Conservation (phyloP, 1,139 yeast species). For the Lizanozyma gosingica region DNA sequence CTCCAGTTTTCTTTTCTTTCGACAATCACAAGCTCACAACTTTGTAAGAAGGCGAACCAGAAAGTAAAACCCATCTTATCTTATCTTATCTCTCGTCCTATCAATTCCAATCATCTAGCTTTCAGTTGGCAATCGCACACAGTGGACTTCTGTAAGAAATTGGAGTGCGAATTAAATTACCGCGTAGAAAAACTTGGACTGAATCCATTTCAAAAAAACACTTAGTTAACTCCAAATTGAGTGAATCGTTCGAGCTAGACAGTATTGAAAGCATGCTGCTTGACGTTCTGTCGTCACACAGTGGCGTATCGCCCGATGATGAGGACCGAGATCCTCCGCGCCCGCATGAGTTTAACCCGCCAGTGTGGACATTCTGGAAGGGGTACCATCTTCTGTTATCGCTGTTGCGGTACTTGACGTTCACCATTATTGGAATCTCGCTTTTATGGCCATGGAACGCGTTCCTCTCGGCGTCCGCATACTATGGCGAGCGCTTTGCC, state of each 20-base stretch:
- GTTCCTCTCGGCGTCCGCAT: constrained; percentile 76
- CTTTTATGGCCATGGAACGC: constrained; percentile 97
- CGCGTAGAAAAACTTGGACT: no score
- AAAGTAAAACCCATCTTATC: no score
- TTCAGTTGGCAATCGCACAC: no score
- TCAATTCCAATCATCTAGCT: no score
- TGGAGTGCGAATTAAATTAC: no score
- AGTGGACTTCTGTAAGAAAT: no score
- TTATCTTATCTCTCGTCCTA: no score
- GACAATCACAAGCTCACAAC: no score
- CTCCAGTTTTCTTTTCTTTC: no score
- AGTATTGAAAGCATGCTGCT: background rate
- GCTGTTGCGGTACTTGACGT: constrained; percentile 50
- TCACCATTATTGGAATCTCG: constrained; percentile 63
- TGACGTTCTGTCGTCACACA: background rate
- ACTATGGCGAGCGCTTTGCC: constrained; percentile 59
- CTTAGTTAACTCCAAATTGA: background rate
- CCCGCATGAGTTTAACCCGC: background rate
- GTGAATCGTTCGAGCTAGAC: background rate
- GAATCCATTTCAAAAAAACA: no score
- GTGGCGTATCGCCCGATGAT: background rate
- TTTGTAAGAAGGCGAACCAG: no score
- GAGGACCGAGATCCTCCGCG: background rate
- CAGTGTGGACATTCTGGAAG: background rate
- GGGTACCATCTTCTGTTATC: constrained; percentile 12